Base-by-base conservation (phyloP, 495 filamentous ascomycete genomes). In the Penicillium flavigenum region DNA sequence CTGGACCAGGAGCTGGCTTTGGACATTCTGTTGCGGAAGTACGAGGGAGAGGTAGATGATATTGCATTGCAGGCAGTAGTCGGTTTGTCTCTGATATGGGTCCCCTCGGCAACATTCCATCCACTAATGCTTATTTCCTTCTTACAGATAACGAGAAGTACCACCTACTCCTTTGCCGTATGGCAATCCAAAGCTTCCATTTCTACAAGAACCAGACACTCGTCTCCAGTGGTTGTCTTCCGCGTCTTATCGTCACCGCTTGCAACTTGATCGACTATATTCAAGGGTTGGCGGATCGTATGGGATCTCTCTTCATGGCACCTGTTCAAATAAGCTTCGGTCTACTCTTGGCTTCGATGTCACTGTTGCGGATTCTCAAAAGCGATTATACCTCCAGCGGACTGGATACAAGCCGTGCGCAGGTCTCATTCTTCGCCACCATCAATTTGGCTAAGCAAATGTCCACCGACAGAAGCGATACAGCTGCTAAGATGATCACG, bases 321-420 rank as follows among this genome's bases (percentile, higher is more conserved):
- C 76, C 78, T 3, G 47, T 66, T 2, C 71, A 74, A 27, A 57
- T 76, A 24, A 48, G 50, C 17, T 75, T 70, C 29, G 69, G 51
- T 8, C 22, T 77, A 3, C 59, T 78, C 11, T 46, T 79, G 0
- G 70, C 76, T 1, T 65, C 72, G 1, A 58, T 66, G 2, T 50
- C 72, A 1, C 60, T 81, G 11, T 56, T 79, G 8, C 72, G 77
- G 1, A 71, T 79, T 5, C 61, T 76, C 38, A 77, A 79, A 58
- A 75, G 71, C 20, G 54, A 22, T 24, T 36, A 65, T 5, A 56
- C 67, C 5, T 63, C 57, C 0, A 50, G 57, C 0, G 65, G 63
- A 4, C 47, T 79, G 0, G 76, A 79, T 44, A 56, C 68, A 1
- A 65, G 64, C 17, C 67, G 65, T 7, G 74, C 72, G 0, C 71